These are phyloP conservation scores for Scheffersomyces insectosa DNA, from an alignment of 1,139 yeast species.

Conservation along the genomic window DNA sequence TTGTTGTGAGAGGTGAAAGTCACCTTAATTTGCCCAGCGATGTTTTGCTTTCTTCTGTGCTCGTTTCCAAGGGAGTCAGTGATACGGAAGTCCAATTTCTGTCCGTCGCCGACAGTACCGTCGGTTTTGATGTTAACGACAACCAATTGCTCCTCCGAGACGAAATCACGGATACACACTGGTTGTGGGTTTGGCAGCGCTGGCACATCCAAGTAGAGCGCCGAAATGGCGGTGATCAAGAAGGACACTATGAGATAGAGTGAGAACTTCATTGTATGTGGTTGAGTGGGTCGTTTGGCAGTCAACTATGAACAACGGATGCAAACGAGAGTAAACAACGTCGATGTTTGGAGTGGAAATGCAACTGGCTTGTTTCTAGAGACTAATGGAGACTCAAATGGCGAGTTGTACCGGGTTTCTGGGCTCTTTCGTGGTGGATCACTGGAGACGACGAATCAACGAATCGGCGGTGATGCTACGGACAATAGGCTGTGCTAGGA, in stretches of 20 bases:
- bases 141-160: slow-evolving; percentile 77
- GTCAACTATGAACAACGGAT: too few relatives aligned
- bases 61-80: slow-evolving; percentile 72
- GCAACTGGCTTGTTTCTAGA: too few relatives aligned
- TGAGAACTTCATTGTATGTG: slow-evolving; percentile 10
- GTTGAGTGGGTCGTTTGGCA: not conserved
- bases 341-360: too few relatives aligned
- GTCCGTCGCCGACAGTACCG: slow-evolving; percentile 85
- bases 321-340: too few relatives aligned
- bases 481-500: too few relatives aligned
- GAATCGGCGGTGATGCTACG: too few relatives aligned
- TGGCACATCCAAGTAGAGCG: slow-evolving; percentile 43
- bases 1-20: slow-evolving; percentile 84
- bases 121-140: slow-evolving; percentile 75
- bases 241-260: slow-evolving; percentile 9
- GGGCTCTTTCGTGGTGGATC: too few relatives aligned
- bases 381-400: too few relatives aligned
- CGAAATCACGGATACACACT: slow-evolving; percentile 87
- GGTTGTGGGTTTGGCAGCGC: slow-evolving; percentile 38
- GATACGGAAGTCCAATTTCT: slow-evolving; percentile 61
- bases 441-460: too few relatives aligned
- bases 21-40: slow-evolving; percentile 64
- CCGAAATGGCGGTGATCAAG: slow-evolving; percentile 23
- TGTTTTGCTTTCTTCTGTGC: slow-evolving; percentile 63
- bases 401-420: too few relatives aligned